A percentile compares a stretch with the other conserved stretches of the same genome.
These are phyloP conservation scores for Hortaea sp. DNA, from an alignment of 2,329 filamentous ascomycete genomes.

Conservation along the genomic window DNA sequence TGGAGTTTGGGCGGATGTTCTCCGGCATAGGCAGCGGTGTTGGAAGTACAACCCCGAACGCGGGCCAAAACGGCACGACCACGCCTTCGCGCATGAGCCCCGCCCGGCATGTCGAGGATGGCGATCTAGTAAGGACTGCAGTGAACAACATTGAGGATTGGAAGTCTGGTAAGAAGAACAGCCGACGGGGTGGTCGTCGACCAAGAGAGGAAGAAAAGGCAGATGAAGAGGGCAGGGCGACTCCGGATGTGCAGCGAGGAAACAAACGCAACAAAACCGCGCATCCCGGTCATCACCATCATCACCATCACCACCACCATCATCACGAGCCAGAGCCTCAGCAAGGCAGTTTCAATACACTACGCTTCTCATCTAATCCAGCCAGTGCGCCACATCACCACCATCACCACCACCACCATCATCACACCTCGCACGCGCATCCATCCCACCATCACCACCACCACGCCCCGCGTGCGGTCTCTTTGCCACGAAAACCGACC, in stretches of 20 bases:
- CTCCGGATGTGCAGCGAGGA: slow-evolving; percentile 44
- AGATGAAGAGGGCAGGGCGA: slow-evolving; percentile 35
- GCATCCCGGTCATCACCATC: slow-evolving; percentile 51
- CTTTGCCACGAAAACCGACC: slow-evolving; percentile 49
- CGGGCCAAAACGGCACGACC: slow-evolving; percentile 39
- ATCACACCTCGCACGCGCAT: slow-evolving; percentile 25
- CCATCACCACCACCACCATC: slow-evolving; percentile 29
- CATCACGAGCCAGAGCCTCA: slow-evolving; percentile 19
- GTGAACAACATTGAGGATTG: slow-evolving; percentile 24
- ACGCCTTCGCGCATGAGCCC: slow-evolving; percentile 39
- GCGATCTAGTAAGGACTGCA: slow-evolving; percentile 16
- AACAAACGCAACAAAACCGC: slow-evolving; percentile 49
- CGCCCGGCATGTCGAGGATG: slow-evolving; percentile 18
- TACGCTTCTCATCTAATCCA: slow-evolving; percentile 23
- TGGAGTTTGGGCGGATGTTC: slow-evolving; percentile 89
- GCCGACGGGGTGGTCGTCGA: slow-evolving; percentile 51
- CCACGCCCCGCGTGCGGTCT: slow-evolving; percentile 22
- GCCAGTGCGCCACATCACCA: slow-evolving; percentile 15
- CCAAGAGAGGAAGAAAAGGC: slow-evolving; percentile 64
- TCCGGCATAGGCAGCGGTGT: slow-evolving; percentile 75
- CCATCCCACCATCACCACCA: slow-evolving; percentile 29
- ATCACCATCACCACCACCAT: slow-evolving; percentile 32
- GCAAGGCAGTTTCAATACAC: slow-evolving; percentile 20
- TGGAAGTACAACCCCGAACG: slow-evolving; percentile 41
- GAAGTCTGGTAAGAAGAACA: slow-evolving; percentile 34